Evolutionary conservation across 1,284 basidiomycete genomes (phyloP).

Genomic region (Inonotus hispidus): DNA sequence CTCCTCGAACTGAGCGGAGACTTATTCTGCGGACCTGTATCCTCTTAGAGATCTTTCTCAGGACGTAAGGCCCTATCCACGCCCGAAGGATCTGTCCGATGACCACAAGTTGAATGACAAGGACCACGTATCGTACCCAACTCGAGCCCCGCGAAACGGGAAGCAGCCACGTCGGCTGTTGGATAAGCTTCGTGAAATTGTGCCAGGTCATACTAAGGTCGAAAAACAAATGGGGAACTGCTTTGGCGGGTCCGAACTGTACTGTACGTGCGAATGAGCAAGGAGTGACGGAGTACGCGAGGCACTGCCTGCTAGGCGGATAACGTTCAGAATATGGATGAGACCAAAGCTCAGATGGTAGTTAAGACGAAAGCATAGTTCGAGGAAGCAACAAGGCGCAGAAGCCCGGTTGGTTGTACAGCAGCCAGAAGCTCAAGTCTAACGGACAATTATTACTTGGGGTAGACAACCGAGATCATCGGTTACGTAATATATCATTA

Average conservation of each 20-base stretch:
- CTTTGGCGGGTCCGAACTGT: background rate
- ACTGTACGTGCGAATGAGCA: background rate
- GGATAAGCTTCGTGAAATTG: background rate
- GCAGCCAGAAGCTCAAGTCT: no score
- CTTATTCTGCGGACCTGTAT: conserved; percentile 67
- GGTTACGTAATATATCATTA: background rate
- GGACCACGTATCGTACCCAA: conserved; percentile 39
- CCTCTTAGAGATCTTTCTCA: conserved; percentile 52
- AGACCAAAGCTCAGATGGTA: background rate
- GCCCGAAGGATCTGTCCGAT: conserved; percentile 55
- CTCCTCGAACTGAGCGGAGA: conserved; percentile 66
- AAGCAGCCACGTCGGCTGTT: background rate
- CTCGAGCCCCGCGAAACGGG: conserved; percentile 29
- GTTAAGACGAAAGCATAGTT: background rate
- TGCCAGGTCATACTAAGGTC: background rate
- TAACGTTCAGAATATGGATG: background rate
- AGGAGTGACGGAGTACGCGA: background rate
- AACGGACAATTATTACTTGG: background rate
- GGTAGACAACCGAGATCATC: background rate
- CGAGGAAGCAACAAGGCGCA: background rate
- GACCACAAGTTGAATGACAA: conserved; percentile 43
- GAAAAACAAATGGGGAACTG: background rate
- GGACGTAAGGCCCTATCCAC: conserved; percentile 57
- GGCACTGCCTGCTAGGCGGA: background rate
- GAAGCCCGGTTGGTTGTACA: background rate